phyloP scores from a whole-genome alignment of 2,329 filamentous ascomycete genomes.

The Colletotrichum ledebouriae region DNA sequence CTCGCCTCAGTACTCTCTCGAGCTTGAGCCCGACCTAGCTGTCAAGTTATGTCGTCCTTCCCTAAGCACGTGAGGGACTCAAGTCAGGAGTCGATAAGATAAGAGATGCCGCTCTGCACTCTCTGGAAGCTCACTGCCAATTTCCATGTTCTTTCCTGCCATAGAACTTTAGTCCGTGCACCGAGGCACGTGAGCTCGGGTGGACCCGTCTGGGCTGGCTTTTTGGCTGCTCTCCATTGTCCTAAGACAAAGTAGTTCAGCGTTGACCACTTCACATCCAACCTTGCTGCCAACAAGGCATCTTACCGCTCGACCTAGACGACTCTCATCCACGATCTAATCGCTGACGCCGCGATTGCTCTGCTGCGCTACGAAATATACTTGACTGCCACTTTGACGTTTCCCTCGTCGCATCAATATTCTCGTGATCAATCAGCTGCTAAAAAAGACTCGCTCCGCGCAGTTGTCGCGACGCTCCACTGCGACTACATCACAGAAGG shows the following conservation, averaged over 20 bases:
- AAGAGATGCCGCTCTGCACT: not conserved
- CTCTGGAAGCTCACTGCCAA: no score
- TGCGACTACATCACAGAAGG: slow-evolving; percentile 24
- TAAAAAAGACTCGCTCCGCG: slow-evolving; percentile 24
- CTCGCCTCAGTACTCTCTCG: no score
- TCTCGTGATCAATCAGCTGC: slow-evolving; percentile 32
- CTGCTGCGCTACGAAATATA: not conserved
- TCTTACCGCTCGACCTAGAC: not conserved
- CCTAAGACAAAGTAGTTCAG: not conserved
- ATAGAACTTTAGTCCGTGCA: slow-evolving; percentile 12
- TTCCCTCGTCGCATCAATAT: slow-evolving; percentile 9
- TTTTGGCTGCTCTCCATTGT: slow-evolving; percentile 21
- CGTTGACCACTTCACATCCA: slow-evolving; percentile 14
- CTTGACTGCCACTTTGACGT: slow-evolving; percentile 12
- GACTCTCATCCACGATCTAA: slow-evolving; percentile 1
- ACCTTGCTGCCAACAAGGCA: not conserved
- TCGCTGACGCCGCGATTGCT: slow-evolving; percentile 8
- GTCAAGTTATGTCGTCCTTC: no score
- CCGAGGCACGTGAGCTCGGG: slow-evolving; percentile 27
- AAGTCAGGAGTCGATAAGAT: not conserved
- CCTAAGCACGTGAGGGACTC: no score
- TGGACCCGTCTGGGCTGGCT: slow-evolving; percentile 14
- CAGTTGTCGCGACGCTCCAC: slow-evolving; percentile 26
- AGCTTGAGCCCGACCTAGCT: no score
- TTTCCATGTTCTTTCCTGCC: not conserved